phyloP scores from a whole-genome alignment of 257 asterid species.

The Coffea canephora region DNA sequence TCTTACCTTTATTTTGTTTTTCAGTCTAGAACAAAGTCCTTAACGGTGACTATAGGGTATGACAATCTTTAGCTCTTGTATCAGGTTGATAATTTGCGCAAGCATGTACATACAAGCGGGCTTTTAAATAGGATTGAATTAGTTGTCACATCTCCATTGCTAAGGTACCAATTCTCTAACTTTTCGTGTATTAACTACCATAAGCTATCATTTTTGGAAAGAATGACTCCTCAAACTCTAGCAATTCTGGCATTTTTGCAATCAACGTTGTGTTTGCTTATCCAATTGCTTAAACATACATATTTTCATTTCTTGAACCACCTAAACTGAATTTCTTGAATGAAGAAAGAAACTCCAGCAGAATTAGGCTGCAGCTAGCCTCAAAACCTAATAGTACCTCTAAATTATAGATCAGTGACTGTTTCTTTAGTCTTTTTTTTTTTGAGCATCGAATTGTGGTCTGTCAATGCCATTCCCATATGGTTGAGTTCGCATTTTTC shows the following conservation, averaged over 20 bases:
- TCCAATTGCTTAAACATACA: not conserved
- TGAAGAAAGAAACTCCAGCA: not conserved
- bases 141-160: constrained; percentile 88
- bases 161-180: constrained; percentile 46
- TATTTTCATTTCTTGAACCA: not conserved
- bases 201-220: not conserved
- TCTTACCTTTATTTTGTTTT: not conserved
- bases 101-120: constrained; percentile 75
- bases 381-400: not conserved
- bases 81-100: constrained; percentile 87
- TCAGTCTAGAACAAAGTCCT: not conserved
- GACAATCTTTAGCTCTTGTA: constrained; percentile 22
- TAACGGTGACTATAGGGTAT: not conserved
- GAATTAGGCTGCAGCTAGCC: not conserved
- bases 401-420: not conserved
- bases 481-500: not conserved
- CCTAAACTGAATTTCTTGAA: not conserved
- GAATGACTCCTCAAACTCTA: not conserved
- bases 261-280: not conserved
- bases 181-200: not conserved
- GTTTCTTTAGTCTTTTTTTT: too few species aligned
- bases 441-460: not conserved
- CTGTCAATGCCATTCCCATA: not conserved
- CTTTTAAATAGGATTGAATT: constrained; percentile 72
- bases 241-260: constrained; percentile 8